Evolutionary conservation across 2,329 filamentous ascomycete genomes (phyloP), one percentile per base, ranked within the genome.

Genomic region (Penicillium hesseltinei): DNA sequence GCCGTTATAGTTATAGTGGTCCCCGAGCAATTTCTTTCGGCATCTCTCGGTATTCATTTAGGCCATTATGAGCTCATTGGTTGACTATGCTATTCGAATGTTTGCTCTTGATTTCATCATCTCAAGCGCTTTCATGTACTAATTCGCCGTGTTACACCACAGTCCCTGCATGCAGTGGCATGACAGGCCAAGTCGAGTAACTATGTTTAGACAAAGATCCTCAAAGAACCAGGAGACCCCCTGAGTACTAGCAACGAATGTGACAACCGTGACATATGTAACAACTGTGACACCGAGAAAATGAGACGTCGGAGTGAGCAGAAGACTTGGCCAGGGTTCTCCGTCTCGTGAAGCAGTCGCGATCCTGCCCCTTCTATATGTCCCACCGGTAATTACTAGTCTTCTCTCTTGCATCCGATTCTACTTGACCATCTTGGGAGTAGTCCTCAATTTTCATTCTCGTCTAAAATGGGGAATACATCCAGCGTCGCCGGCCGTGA

Each of bases 401-500:
- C 21, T 19, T n/a, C 3, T 23, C 19, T 17, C 4, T 23, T 39
- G 36, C 36, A 11, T 19, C 5, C 5, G 11, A 13, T 8, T 51
- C 21, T 17, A 19, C 4, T 19, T 25, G 17, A 5, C 7, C 8
- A 5, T 25, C 6, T 35, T 15, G 1, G 29, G 5, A 31, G 2
- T 23, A 10, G 29, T 5, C 19, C 13, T 38, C 11, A 9, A 15
- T 47, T 31, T 35, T n/a, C 1, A 21, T 35, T 33, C 23, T 25
- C 15, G 27, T 27, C 1, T 49, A 56, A 13, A 19, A 68, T 68
- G 66, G 66, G 66, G 2, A 53, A 56, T 15, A 21, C 51, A 45
- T 49, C 53, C 17, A 68, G 66, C 47, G 46, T 61, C 6, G 9
- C 57, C 19, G 60, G 63, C 15, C 63, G 57, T 23, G 57, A 56